Evolutionary conservation across 495 filamentous ascomycete genomes (phyloP), one percentile per base, ranked within the genome.

Genomic region (Hypoxylon lenormandii): DNA sequence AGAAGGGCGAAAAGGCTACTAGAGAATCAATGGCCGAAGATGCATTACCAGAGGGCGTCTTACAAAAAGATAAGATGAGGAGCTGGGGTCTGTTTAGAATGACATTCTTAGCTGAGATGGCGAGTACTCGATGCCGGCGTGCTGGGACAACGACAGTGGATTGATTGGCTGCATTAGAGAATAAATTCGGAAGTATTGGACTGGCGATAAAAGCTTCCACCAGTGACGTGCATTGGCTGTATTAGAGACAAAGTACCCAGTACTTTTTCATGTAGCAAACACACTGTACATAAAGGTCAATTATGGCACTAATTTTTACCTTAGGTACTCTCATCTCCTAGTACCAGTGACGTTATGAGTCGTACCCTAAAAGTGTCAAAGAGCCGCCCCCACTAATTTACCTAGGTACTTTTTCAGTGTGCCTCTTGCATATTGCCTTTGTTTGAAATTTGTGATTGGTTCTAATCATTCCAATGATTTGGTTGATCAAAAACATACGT

Each of bases 311-410:
- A n/a, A 3, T 10, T n/a, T 38, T n/a, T n/a, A n/a, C n/a, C n/a
- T 37, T 46, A 19, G 8, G 6, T 18, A 5, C 33, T 2, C 5
- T 55, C 38, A 54, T 64, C 1, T 42, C 26, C 43, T 2, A 26
- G 23, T 26, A 26, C 46, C 4, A 45, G 66, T 70, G 66, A 70
- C 66, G 66, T 60, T 64, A 70, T 64, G 46, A 26, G 66, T n/a
- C n/a, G n/a, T 26, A 26, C 23, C 23, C 23, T 5, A 2, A 26
- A 26, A 5, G 23, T 64, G 56, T 33, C 38, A 11, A 30, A 37
- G 21, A 30, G 26, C 23, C 15, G 28, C 19, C 52, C 58, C 59
- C 38, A 58, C 37, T 46, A 23, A n/a, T 42, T 55, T 53, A 38
- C 18, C 33, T 49, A 21, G 40, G 40, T 49, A 28, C 30, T 21